Evolutionary conservation across 495 filamentous ascomycete genomes (phyloP).

Genomic region (Cenococcum geophilum): DNA sequence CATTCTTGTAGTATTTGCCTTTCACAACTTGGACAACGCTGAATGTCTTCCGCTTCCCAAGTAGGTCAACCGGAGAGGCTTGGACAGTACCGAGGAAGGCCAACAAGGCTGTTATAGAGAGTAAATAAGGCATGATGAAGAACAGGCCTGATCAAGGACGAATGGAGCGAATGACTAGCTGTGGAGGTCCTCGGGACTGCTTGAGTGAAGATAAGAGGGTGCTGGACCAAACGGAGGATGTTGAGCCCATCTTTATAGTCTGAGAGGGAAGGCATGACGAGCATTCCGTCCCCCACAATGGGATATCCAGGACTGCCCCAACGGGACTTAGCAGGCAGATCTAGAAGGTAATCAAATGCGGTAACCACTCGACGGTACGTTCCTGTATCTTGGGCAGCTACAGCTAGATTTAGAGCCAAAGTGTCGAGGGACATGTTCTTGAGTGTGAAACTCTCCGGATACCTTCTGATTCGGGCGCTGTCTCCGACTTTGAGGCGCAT

Average conservation of each 20-base stretch:
- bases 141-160: background rate
- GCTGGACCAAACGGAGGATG: background rate
- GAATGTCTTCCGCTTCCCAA: slow-evolving; percentile 26
- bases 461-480: slow-evolving; percentile 23
- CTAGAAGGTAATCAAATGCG: slow-evolving; percentile 17
- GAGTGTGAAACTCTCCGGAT: slow-evolving; percentile 5
- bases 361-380: slow-evolving; percentile 19
- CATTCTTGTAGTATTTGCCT: slow-evolving; percentile 20
- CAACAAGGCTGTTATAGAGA: slow-evolving; percentile 16
- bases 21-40: slow-evolving; percentile 22
- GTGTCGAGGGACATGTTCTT: background rate
- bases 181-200: slow-evolving; percentile 4
- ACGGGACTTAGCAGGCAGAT: slow-evolving; percentile 8
- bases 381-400: slow-evolving; percentile 5
- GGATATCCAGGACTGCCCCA: background rate
- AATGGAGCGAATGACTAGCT: slow-evolving; percentile 3
- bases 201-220: slow-evolving; percentile 9
- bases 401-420: background rate
- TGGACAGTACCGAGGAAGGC: slow-evolving; percentile 13
- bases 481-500: slow-evolving; percentile 3
- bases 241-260: slow-evolving; percentile 11
- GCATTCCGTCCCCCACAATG: background rate
- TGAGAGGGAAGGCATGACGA: background rate
- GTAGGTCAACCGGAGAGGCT: slow-evolving; percentile 20
- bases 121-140: slow-evolving; percentile 25